Evolutionary conservation across 1,284 basidiomycete genomes (phyloP).

Genomic region (Caloboletus firmus): DNA sequence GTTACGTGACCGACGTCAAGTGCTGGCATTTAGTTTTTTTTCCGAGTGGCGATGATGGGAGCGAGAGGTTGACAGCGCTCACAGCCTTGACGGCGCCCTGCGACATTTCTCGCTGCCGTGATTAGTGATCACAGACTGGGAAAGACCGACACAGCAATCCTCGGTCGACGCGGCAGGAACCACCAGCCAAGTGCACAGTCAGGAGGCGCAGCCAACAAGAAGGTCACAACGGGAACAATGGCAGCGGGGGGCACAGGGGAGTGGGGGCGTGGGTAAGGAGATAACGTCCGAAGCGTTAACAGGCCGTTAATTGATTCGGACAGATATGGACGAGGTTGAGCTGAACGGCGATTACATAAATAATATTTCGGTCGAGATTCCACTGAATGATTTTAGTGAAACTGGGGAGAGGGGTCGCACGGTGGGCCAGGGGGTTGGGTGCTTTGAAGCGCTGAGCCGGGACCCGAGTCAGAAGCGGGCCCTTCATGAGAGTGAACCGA

Average conservation of each 20-base stretch:
- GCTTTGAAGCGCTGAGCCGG: background rate
- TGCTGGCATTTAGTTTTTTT: background rate
- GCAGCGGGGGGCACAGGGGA: background rate
- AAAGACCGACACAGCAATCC: conserved; percentile 16
- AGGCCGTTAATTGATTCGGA: too few species aligned
- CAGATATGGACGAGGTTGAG: background rate
- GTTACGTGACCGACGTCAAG: background rate
- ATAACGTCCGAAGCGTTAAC: background rate
- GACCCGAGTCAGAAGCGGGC: background rate
- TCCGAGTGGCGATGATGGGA: background rate
- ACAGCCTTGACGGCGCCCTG: conserved; percentile 16
- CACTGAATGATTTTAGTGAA: too few species aligned
- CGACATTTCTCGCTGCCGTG: conserved; percentile 11
- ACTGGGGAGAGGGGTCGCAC: too few species aligned
- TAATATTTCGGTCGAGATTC: too few species aligned
- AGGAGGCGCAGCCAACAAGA: background rate
- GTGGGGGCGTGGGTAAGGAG: conserved; percentile 1
- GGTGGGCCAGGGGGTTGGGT: too few species aligned
- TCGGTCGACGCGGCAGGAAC: conserved; percentile 4
- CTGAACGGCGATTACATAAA: background rate
- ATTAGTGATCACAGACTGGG: conserved; percentile 3
- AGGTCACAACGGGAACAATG: background rate
- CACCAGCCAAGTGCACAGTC: background rate
- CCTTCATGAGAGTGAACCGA: background rate
- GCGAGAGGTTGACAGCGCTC: background rate